Evolutionary conservation across 768 basidiomycete species (phyloP), one percentile per base, ranked within the genome.

Genomic region (Hemileccinum rubropunctum): DNA sequence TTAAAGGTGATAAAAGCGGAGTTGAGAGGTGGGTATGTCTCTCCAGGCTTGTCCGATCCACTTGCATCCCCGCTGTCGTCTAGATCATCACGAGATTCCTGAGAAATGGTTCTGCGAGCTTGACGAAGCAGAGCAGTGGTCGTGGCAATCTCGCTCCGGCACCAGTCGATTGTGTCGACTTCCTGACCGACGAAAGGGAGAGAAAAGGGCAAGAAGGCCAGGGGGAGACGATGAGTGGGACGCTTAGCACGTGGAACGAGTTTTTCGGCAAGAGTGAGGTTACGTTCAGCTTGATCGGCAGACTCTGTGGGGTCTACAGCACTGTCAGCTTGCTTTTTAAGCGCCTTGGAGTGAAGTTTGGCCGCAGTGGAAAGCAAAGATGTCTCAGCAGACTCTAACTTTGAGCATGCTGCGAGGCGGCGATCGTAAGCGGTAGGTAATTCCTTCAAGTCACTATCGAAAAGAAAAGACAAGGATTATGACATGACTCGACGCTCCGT

Each of bases 121-220:
- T 76, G 73, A 3, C 81, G 77, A 39, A 91, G 70, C 3, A 80
- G 58, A 17, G 62, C 62, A 15, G 75, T 81, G 48, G 83, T 81
- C 1, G 72, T 60, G 2, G 70, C 67, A 48, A 97, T 90, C 69
- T 94, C 88, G 17, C 77, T 72, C 27, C 89, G 76, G 17, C 84
- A 82, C 93, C 94, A 97, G 2, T 93, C 85, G 62, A 98, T 93
- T 3, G 88, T 81, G 71, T 98, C 97, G 14, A 98, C 94, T 67
- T 95, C 88, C 66, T 91, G 67, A 8, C 97, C 97, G 3, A 82
- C 71, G 21, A 95, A 73, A 1, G 82, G 81, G 21, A 87, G 70
- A 9, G 76, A 73, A 50, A 81, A 79, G 0, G 79, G 80, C 39
- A 82, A 34, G 61, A 77, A 77, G 9, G 82, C 75, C 12, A 50